Percentiles rank a stretch among this genome's conserved stretches.
Evolutionary conservation across 2,329 filamentous ascomycete species (phyloP).

Genomic region (Diaporthe batatas): DNA sequence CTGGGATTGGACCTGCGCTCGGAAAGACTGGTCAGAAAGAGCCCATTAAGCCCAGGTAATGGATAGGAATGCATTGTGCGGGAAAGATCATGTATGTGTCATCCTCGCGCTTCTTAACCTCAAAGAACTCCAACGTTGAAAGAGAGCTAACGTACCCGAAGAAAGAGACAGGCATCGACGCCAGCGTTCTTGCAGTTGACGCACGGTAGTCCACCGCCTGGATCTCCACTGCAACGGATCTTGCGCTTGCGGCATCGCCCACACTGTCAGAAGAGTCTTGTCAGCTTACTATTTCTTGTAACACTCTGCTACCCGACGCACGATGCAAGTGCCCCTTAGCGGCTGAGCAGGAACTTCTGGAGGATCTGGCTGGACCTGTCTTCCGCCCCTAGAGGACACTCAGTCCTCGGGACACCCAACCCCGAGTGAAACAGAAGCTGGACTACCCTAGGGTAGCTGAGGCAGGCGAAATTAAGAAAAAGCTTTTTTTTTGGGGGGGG

Average conservation of each 20-base stretch:
- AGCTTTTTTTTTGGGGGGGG: too few species aligned
- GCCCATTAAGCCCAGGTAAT: not conserved
- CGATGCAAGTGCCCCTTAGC: slow-evolving; percentile 2
- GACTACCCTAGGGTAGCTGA: too few species aligned
- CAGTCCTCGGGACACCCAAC: not conserved
- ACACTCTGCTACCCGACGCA: slow-evolving; percentile 21
- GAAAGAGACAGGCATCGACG: slow-evolving; percentile 79
- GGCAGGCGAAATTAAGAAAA: not conserved
- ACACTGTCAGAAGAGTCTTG: slow-evolving; percentile 69
- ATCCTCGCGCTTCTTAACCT: too few species aligned
- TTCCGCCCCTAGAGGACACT: not conserved
- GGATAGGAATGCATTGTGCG: not conserved
- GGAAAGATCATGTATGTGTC: not conserved
- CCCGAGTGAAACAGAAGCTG: not conserved
- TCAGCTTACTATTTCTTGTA: slow-evolving; percentile 13
- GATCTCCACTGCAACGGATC: slow-evolving; percentile 92
- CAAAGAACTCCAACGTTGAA: not conserved
- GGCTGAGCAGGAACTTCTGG: not conserved
- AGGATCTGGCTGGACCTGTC: not conserved
- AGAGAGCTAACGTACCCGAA: slow-evolving; percentile 71
- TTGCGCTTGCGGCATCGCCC: slow-evolving; percentile 91
- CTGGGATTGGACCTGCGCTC: slow-evolving; percentile 54
- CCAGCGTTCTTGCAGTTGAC: slow-evolving; percentile 84
- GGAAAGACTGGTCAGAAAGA: slow-evolving; percentile 28
- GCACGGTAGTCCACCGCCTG: slow-evolving; percentile 82